Percentiles rank a stretch among this genome's conserved stretches.
Conservation (phyloP, 2,329 filamentous ascomycete genomes). For the Cercospora sp. region DNA sequence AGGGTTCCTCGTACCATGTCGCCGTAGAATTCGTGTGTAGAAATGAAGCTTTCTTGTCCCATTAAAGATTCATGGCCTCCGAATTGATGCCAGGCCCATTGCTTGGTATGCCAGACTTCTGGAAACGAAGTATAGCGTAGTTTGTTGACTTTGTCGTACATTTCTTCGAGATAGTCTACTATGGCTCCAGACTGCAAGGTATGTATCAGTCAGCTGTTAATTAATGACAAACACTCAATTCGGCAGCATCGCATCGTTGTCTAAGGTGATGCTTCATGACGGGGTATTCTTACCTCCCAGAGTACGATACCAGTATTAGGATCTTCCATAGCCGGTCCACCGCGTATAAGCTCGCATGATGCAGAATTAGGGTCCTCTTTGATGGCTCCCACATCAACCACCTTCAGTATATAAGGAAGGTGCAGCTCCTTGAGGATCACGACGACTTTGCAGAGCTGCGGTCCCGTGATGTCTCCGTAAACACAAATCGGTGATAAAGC, state of each 20-base stretch:
- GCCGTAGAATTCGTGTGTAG: conserved; percentile 6
- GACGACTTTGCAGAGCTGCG: conserved; percentile 16
- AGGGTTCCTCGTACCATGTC: conserved; percentile 1
- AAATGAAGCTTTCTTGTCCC: conserved; percentile 44
- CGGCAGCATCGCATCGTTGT: background rate
- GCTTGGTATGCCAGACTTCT: conserved; percentile 32
- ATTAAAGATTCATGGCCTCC: conserved; percentile 40
- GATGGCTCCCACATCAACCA: conserved; percentile 2
- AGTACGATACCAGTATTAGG: conserved; percentile 47
- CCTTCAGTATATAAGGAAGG: conserved; percentile 11
- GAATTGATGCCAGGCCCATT: conserved; percentile 41
- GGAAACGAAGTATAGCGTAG: conserved; percentile 31
- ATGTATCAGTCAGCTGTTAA: background rate
- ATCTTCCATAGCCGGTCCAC: conserved; percentile 46
- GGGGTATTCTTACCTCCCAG: conserved; percentile 44
- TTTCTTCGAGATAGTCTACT: conserved; percentile 36
- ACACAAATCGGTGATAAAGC: conserved; percentile 7
- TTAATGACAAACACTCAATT: background rate
- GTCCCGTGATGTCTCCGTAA: conserved; percentile 22
- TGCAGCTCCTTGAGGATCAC: conserved; percentile 16
- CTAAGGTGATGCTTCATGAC: background rate
- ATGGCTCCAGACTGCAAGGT: conserved; percentile 34
- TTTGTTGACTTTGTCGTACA: conserved; percentile 38
- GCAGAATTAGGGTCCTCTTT: conserved; percentile 39
- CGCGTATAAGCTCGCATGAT: conserved; percentile 47